Base-by-base conservation (phyloP, 73 alveolate species). In the Blepharisma japonicum region DNA sequence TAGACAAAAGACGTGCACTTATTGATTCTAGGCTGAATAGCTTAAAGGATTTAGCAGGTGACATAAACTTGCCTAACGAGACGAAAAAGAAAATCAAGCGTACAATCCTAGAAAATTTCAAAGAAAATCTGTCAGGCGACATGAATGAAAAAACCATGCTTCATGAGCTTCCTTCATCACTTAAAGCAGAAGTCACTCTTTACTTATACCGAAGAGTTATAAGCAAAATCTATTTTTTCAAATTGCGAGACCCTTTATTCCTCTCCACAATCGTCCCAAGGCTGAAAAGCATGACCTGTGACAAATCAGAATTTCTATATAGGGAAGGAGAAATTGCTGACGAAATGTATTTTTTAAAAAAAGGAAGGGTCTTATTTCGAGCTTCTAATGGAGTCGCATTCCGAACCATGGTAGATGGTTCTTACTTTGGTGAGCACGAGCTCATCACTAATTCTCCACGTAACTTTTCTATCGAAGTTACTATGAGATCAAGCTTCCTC, bases 401-500 rank as follows among this genome's bases (percentile, higher is more conserved):
- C 45, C 39, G 55, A 56, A 55, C 78, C 21, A 8, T 55, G 56
- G 78, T 77, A 21, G 53, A 77, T 55, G 84, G 84, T 14, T 38
- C 79, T 21, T 77, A 77, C 39, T 77, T 77, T 42, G 84, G 84
- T 6, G 84, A 77, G 45, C 11, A 11, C 68, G 84, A 77, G 23
- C 7, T 70, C 56, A 72, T 70, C 20, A 54, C 11, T 14, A 47
- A 70, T 39, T 14, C n/a, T 2, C 11, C 5, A 9, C 11, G 80
- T 1, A 0, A 1, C 70, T 70, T 18, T 54, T 14, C 80, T 14
- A 54, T 70, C 3, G 14, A 70, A 70, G 80, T 54, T 45, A 2
- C 11, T 9, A 20, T 9, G 9, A 54, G 66, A 70, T 18, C 68
- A 14, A 54, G 27, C 9, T 47, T 70, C 27, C 27, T 70, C 11